Evolutionary conservation across 1,284 basidiomycete genomes (phyloP), one percentile per base, ranked within the genome.

Genomic region (Schizophyllum commune): DNA sequence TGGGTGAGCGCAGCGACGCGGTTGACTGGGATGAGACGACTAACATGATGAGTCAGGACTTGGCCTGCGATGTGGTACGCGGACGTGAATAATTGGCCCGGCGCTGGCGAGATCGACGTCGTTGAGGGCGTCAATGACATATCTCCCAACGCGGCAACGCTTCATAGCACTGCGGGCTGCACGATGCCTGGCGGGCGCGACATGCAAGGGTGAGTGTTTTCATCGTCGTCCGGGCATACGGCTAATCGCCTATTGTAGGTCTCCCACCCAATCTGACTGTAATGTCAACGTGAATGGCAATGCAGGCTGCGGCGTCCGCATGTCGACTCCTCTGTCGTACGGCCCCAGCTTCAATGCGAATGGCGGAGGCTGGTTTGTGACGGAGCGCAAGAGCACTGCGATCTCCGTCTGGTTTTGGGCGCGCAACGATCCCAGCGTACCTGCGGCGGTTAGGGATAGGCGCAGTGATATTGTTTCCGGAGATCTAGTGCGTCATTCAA

Each of bases 251-350:
- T 13, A 55, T 15, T 20, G 53, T 21, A 9, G 53, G 20, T 9
- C 19, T 21, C 53, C 27, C 58, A 80, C 79, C 22, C 72, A 73
- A 53, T 75, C 72, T 20, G 71, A 80, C 64, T 89, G 86, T 69
- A 77, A 84, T 63, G 75, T 80, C 7, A 66, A 72, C 19, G 67
- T 74, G 32, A 82, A 83, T 66, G 75, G 66, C 67, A 88, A 88
- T 67, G 76, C 80, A 66, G 86, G 86, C n/a, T 89, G 87, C 68
- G 83, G 84, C 56, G 80, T 82, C 47, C 68, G 71, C 19, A 79
- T 83, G 65, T 70, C 66, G 17, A 72, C 73, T 17, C 62, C 68
- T 11, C 71, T 69, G n/a, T 79, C 83, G 19, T 85, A 79, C 65
- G 85, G 85, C 13, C 20, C 70, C 27, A 66, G 65, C 22, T 83